A percentile compares a stretch with the other conserved stretches of the same genome.
phyloP scores from a whole-genome alignment of 192 early-diverging fungal genomes.

The Phycomyces blakesleeanus region DNA sequence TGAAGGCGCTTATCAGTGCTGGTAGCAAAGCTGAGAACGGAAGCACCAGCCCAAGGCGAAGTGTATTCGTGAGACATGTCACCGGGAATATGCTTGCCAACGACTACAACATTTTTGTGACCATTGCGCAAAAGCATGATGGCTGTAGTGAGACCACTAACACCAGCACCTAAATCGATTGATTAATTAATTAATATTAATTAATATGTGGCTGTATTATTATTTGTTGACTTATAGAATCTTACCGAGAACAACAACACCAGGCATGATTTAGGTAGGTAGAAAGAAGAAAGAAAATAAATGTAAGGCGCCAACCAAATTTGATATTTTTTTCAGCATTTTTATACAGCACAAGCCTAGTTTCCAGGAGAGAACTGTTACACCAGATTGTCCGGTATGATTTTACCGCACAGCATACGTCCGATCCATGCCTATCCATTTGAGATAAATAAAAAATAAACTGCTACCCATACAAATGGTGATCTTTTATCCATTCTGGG shows the following conservation, averaged over 20 bases:
- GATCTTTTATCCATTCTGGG: no score
- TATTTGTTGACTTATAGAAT: neutral
- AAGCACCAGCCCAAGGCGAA: conserved; percentile 54
- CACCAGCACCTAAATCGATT: conserved; percentile 72
- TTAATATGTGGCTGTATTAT: neutral
- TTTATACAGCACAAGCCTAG: neutral
- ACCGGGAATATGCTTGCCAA: conserved; percentile 55
- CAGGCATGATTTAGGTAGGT: conserved; percentile 4
- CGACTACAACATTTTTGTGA: conserved; percentile 54
- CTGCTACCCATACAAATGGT: no score
- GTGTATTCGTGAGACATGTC: conserved; percentile 49
- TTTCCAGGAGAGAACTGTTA: neutral
- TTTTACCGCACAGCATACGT: no score
- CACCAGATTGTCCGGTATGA: no score
- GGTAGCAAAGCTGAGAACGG: conserved; percentile 19
- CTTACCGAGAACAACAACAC: conserved; percentile 13
- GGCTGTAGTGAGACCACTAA: conserved; percentile 72
- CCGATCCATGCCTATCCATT: no score
- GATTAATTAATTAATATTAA: no score
- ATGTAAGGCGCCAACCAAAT: neutral
- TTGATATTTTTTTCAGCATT: neutral
- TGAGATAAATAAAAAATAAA: no score
- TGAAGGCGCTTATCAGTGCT: conserved; percentile 35
- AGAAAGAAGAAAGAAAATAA: neutral
- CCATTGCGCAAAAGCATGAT: conserved; percentile 55